Percentiles rank a stretch among this genome's conserved stretches.
Conservation (phyloP, 2,329 filamentous ascomycete species). For the Trichoderma sp. region DNA sequence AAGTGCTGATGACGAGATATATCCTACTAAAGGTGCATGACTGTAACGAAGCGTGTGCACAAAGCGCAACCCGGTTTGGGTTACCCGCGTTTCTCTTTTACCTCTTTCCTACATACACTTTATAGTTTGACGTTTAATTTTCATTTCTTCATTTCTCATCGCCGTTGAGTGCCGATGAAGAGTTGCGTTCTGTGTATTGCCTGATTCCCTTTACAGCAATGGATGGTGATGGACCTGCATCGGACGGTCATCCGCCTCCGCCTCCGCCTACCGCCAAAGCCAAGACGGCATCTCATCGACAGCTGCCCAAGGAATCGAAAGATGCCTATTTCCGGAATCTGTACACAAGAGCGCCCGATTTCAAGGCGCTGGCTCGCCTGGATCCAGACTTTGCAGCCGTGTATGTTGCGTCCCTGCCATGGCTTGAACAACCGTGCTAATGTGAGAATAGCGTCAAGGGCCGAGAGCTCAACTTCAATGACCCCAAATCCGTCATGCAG, state of each 20-base stretch:
- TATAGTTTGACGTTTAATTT: not conserved
- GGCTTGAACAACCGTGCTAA: not conserved
- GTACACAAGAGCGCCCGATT: conserved; percentile 48
- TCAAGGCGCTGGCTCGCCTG: conserved; percentile 45
- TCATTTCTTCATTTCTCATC: not conserved
- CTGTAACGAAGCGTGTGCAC: conserved; percentile 36
- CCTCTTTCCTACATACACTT: conserved; percentile 1
- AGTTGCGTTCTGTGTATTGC: not conserved
- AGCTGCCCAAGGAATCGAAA: conserved; percentile 19
- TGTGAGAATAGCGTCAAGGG: conserved; percentile 34
- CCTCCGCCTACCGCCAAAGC: not conserved
- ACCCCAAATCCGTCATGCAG: conserved; percentile 75
- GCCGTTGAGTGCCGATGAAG: not conserved
- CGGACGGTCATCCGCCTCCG: not conserved
- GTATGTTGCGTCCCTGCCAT: conserved; percentile 40
- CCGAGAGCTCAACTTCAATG: conserved; percentile 73
- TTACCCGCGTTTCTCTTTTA: not conserved
- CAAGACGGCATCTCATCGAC: not conserved
- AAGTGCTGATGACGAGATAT: conserved; percentile 25
- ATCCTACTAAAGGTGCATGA: conserved; percentile 39
- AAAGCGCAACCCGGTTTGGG: conserved; percentile 16
- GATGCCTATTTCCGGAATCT: conserved; percentile 45
- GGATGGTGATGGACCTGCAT: not conserved
- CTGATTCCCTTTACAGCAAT: not conserved
- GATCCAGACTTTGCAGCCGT: conserved; percentile 48